These are phyloP conservation scores for Phytophthora tentaculata DNA, from an alignment of 352 stramenopile species.

Conservation along the genomic window DNA sequence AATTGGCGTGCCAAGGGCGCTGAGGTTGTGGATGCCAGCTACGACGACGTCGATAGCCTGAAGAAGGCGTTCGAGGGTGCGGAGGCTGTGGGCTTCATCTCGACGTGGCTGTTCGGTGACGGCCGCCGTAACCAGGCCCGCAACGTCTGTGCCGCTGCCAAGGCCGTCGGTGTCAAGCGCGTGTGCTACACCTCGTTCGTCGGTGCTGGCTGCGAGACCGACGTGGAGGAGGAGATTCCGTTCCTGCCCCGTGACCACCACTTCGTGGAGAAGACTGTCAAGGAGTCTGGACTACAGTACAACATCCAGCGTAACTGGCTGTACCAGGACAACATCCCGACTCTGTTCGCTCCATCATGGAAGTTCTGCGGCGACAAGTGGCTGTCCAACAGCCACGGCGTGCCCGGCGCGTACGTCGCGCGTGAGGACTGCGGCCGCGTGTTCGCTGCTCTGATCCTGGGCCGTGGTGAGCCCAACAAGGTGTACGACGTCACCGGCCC, in stretches of 20 bases:
- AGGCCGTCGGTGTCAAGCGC: constrained; percentile 31
- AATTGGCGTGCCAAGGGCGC: constrained; percentile 23
- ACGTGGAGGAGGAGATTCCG: constrained; percentile 34
- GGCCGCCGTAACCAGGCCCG: constrained; percentile 25
- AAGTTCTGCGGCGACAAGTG: constrained; percentile 40
- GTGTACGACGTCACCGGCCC: constrained; percentile 37
- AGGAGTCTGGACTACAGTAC: constrained; percentile 32
- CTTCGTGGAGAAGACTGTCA: constrained; percentile 28
- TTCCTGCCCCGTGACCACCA: constrained; percentile 42
- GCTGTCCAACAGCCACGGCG: constrained; percentile 36
- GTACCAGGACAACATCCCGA: constrained; percentile 43
- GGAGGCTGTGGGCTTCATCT: constrained; percentile 31
- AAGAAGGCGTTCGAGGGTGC: constrained; percentile 32
- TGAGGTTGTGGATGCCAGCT: constrained; percentile 23
- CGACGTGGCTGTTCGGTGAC: constrained; percentile 31
- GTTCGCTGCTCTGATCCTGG: constrained; percentile 27
- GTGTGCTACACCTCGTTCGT: constrained; percentile 42
- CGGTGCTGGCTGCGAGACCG: constrained; percentile 24
- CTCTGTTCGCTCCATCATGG: constrained; percentile 27
- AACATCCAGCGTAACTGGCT: constrained; percentile 46
- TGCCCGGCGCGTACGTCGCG: constrained; percentile 31
- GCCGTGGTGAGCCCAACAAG: constrained; percentile 35
- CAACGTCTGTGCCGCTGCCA: constrained; percentile 29
- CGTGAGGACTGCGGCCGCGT: constrained; percentile 36
- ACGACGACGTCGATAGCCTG: constrained; percentile 28